Conservation (phyloP, 163 green algal species). For the Scenedesmus sp. region DNA sequence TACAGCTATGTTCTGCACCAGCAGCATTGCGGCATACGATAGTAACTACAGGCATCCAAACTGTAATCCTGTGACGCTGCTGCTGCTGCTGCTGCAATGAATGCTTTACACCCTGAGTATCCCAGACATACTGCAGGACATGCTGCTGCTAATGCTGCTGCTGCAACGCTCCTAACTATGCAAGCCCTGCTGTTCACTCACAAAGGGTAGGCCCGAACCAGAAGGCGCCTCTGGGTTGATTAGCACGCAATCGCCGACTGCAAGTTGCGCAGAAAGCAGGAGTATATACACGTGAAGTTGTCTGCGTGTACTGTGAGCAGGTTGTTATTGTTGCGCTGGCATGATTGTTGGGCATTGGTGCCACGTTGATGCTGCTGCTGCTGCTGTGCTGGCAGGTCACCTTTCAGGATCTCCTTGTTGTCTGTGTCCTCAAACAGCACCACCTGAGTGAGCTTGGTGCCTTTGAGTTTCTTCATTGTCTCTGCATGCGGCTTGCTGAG, state of each 20-base stretch:
- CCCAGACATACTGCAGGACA: too few relatives aligned
- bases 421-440: background rate
- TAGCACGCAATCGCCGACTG: conserved; percentile 46
- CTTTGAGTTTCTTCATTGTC: background rate
- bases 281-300: background rate
- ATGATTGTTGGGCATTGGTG: background rate
- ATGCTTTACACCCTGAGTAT: too few relatives aligned
- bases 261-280: background rate
- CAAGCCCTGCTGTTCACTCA: background rate
- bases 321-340: background rate
- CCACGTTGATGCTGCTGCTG: background rate
- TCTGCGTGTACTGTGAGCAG: too few relatives aligned
- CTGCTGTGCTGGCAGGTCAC: conserved; percentile 7
- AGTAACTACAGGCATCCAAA: too few relatives aligned
- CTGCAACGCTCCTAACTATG: too few relatives aligned
- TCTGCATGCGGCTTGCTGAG: background rate
- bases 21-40: background rate
- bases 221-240: conserved; percentile 38
- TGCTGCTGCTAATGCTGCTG: too few relatives aligned
- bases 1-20: too few relatives aligned
- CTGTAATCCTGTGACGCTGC: too few relatives aligned
- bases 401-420: background rate
- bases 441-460: background rate
- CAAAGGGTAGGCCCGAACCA: conserved; percentile 26
- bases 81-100: background rate